Percentiles rank a stretch among this genome's conserved stretches.
These are phyloP conservation scores for Trichocomaceae sp. DNA, from an alignment of 2,329 filamentous ascomycete species.

Conservation along the genomic window DNA sequence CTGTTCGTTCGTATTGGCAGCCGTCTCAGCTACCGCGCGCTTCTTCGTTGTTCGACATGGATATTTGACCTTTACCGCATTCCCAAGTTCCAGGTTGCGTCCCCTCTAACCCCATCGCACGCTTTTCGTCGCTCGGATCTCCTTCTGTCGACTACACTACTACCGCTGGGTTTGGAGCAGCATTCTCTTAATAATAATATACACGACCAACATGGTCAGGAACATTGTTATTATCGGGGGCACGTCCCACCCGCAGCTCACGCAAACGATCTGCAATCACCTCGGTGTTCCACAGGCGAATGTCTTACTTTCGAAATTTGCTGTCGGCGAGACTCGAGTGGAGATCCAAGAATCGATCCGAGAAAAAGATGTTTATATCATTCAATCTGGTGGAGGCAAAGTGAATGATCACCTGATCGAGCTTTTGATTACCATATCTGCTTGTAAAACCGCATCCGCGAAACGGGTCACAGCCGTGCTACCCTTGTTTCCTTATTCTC, in stretches of 20 bases:
- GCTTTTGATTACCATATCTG: conserved; percentile 95
- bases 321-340: conserved; percentile 87
- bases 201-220: conserved; percentile 63
- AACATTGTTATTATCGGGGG: conserved; percentile 93
- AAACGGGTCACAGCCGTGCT: conserved; percentile 89
- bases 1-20: too few species aligned
- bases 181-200: conserved; percentile 4
- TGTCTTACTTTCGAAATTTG: conserved; percentile 84
- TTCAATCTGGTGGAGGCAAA: conserved; percentile 84
- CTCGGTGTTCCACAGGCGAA: conserved; percentile 81
- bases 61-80: neutral
- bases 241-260: conserved; percentile 82
- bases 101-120: neutral
- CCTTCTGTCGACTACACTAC: conserved; percentile 10
- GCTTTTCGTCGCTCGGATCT: conserved; percentile 3
- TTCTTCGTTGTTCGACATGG: conserved; percentile 1
- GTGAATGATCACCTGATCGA: conserved; percentile 97
- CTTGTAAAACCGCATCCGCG: conserved; percentile 90
- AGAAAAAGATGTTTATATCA: conserved; percentile 97
- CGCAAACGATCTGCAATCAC: conserved; percentile 78
- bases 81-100: neutral
- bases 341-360: conserved; percentile 95
- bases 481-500: conserved; percentile 91
- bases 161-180: conserved; percentile 12
- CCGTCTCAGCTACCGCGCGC: neutral